Percentiles rank a stretch among this genome's conserved stretches.
Conservation (phyloP, 129 eudicot genomes). For the Kitagawia praeruptora region DNA sequence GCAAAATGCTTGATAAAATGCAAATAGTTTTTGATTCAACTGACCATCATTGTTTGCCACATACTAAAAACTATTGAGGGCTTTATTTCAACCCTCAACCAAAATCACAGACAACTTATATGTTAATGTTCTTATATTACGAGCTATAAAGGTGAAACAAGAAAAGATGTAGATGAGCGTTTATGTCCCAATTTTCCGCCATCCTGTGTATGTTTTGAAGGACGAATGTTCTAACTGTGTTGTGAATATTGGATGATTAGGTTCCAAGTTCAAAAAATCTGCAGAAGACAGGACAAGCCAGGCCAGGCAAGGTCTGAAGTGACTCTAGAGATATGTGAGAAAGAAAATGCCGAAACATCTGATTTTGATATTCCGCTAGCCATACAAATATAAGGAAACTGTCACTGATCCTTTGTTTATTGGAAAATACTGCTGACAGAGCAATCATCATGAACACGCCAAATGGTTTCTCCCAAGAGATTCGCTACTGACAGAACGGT, state of each 20-base stretch:
- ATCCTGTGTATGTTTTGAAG: background rate
- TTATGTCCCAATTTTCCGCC: background rate
- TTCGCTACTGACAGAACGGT: constrained; percentile 84
- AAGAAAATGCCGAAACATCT: background rate
- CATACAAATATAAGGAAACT: background rate
- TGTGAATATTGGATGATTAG: background rate
- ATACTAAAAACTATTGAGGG: background rate
- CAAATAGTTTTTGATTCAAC: background rate
- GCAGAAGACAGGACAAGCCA: background rate
- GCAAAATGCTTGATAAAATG: background rate
- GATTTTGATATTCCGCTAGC: background rate
- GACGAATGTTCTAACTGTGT: background rate
- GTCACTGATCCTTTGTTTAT: constrained; percentile 20
- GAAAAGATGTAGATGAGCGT: background rate
- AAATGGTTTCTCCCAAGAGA: constrained; percentile 83
- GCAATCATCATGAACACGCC: constrained; percentile 87
- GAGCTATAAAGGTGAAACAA: background rate
- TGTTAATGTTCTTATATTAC: background rate
- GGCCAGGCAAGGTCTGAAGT: background rate
- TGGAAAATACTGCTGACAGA: constrained; percentile 80
- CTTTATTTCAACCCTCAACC: background rate
- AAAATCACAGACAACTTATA: background rate
- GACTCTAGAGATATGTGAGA: background rate
- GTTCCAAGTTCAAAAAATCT: constrained; percentile 10
- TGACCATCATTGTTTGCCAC: background rate